Evolutionary conservation across 495 filamentous ascomycete species (phyloP).

Genomic region (Neurospora sp.): DNA sequence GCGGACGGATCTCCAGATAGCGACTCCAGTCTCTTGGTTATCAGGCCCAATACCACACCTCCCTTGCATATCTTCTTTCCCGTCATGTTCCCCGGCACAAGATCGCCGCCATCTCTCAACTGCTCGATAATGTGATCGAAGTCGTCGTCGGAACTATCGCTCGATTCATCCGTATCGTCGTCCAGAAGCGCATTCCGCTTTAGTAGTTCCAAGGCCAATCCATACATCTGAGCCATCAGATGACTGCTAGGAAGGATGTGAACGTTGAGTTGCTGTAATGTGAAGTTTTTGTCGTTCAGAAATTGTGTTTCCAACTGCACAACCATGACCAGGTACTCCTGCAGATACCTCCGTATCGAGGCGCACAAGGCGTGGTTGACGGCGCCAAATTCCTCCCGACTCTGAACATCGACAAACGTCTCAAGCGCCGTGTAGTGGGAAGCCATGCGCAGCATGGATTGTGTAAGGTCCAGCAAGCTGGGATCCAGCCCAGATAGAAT

Average conservation of each 20-base stretch:
- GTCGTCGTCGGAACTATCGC: constrained; percentile 69
- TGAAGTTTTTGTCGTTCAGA: constrained; percentile 77
- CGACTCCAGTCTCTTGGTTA: constrained; percentile 72
- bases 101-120: constrained; percentile 75
- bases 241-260: constrained; percentile 83
- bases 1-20: constrained; percentile 93
- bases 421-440: constrained; percentile 86
- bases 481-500: constrained; percentile 81
- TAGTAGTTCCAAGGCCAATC: constrained; percentile 75
- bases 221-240: constrained; percentile 81
- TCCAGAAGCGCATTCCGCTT: constrained; percentile 80
- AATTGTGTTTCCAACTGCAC: constrained; percentile 89
- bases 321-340: constrained; percentile 86
- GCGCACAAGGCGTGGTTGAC: constrained; percentile 95
- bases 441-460: constrained; percentile 89
- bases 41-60: constrained; percentile 72
- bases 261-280: constrained; percentile 82
- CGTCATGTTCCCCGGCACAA: constrained; percentile 65
- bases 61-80: constrained; percentile 92
- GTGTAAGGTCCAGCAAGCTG: constrained; percentile 76
- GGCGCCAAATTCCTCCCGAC: constrained; percentile 85
- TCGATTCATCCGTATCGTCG: constrained; percentile 73
- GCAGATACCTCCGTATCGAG: constrained; percentile 78
- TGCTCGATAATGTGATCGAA: constrained; percentile 67
- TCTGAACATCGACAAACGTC: constrained; percentile 87